Percentiles rank a stretch among this genome's conserved stretches.
These are phyloP conservation scores for Pyrus pyrifolia DNA, from an alignment of 306 rosid genomes.

Conservation along the genomic window DNA sequence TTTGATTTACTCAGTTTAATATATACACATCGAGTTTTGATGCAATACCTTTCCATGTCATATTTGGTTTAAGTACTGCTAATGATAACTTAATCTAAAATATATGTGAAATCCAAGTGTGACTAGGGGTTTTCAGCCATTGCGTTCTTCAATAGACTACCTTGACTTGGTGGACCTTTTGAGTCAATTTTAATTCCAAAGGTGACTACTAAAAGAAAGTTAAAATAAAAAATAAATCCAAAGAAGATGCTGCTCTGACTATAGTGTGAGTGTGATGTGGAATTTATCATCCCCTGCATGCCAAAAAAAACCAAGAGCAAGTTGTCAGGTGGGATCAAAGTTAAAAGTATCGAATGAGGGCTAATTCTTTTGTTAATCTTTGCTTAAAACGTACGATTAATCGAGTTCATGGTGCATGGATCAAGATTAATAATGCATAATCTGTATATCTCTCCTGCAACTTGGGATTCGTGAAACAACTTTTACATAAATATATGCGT, in stretches of 20 bases:
- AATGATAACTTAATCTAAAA: too few relatives aligned
- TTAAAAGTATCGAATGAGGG: neutral
- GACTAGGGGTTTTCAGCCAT: neutral
- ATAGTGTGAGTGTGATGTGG: neutral
- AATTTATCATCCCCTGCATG: neutral
- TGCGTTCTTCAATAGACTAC: neutral
- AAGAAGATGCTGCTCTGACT: neutral
- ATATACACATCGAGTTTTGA: too few relatives aligned
- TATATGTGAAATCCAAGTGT: neutral
- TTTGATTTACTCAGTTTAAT: too few relatives aligned
- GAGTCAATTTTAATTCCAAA: neutral
- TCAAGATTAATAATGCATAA: neutral
- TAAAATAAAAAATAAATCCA: neutral
- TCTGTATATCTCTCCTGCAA: conserved; percentile 1
- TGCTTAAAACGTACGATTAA: neutral
- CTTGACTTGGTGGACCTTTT: neutral
- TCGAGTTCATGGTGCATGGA: conserved; percentile 1
- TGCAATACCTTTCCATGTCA: too few relatives aligned
- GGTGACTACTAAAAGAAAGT: neutral
- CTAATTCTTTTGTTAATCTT: neutral
- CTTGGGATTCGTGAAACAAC: conserved; percentile 16
- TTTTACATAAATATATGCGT: neutral
- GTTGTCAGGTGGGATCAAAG: neutral
- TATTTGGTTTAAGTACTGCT: too few relatives aligned
- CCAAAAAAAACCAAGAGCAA: neutral